Conservation (phyloP, 768 basidiomycete genomes). For the Termitomyces sp. region DNA sequence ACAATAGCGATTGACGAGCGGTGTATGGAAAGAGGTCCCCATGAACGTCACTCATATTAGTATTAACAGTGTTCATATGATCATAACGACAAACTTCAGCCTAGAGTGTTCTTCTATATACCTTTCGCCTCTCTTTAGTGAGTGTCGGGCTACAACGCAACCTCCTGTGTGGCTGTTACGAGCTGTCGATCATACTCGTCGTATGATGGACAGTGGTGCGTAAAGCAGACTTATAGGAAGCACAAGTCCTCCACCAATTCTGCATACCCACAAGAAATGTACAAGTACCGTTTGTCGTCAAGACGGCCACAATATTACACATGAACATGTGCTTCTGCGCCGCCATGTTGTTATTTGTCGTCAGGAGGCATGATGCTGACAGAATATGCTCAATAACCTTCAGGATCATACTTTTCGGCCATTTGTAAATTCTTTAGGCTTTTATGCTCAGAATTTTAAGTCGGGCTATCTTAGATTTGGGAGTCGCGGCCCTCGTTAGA, state of each 20-base stretch:
- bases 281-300: neutral
- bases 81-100: constrained; percentile 3
- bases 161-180: constrained; percentile 9
- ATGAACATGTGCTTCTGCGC: constrained; percentile 1
- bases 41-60: constrained; percentile 3
- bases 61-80: constrained; percentile 1
- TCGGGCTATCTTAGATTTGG: neutral
- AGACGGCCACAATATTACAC: neutral
- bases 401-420: neutral
- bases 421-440: neutral
- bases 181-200: constrained; percentile 9
- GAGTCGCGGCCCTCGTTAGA: neutral
- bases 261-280: neutral
- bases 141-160: neutral
- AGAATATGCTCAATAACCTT: constrained; percentile 12
- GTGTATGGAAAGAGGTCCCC: neutral
- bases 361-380: constrained; percentile 8
- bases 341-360: constrained; percentile 4
- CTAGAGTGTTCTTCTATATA: neutral
- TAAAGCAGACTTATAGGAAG: neutral
- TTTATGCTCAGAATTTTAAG: constrained; percentile 6
- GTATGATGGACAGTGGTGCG: neutral
- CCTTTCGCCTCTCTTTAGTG: constrained; percentile 3
- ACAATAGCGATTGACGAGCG: neutral
- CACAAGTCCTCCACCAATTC: neutral